Percentiles rank a stretch among this genome's conserved stretches.
phyloP scores from a whole-genome alignment of 352 stramenopile genomes.

The Phytophthora constricta region DNA sequence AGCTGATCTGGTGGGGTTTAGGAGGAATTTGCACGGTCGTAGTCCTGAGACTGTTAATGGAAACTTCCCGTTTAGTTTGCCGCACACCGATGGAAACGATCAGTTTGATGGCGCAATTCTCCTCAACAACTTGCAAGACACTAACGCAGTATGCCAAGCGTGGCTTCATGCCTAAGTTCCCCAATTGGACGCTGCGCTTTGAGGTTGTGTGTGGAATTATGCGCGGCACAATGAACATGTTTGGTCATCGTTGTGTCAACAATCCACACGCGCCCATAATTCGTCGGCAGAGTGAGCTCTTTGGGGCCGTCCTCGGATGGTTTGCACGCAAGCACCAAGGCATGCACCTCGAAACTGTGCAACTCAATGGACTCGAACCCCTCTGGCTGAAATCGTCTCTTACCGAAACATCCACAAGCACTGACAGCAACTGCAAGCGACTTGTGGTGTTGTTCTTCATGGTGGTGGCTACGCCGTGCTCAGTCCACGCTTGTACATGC shows the following conservation, averaged over 20 bases:
- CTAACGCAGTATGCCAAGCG: constrained; percentile 16
- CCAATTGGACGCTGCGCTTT: constrained; percentile 46
- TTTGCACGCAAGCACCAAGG: constrained; percentile 23
- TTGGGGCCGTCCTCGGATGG: constrained; percentile 33
- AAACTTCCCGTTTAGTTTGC: neutral
- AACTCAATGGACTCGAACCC: constrained; percentile 52
- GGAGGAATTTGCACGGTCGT: neutral
- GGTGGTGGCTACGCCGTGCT: constrained; percentile 40
- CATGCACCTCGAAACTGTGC: constrained; percentile 30
- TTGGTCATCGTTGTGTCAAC: constrained; percentile 23
- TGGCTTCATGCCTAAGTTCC: constrained; percentile 33
- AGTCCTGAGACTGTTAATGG: neutral
- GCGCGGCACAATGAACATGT: constrained; percentile 16
- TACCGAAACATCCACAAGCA: neutral
- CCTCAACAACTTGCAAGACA: neutral
- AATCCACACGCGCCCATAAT: constrained; percentile 26
- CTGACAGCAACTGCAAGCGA: no score
- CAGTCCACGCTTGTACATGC: constrained; percentile 35
- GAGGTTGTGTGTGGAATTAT: constrained; percentile 37
- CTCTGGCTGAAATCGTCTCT: constrained; percentile 45
- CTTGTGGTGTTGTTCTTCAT: constrained; percentile 15
- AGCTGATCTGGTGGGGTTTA: no score
- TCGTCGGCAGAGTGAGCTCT: constrained; percentile 27
- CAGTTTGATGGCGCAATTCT: neutral
- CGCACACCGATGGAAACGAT: neutral